Evolutionary conservation across 2,329 filamentous ascomycete genomes (phyloP).

Genomic region (Xylaria sp.): DNA sequence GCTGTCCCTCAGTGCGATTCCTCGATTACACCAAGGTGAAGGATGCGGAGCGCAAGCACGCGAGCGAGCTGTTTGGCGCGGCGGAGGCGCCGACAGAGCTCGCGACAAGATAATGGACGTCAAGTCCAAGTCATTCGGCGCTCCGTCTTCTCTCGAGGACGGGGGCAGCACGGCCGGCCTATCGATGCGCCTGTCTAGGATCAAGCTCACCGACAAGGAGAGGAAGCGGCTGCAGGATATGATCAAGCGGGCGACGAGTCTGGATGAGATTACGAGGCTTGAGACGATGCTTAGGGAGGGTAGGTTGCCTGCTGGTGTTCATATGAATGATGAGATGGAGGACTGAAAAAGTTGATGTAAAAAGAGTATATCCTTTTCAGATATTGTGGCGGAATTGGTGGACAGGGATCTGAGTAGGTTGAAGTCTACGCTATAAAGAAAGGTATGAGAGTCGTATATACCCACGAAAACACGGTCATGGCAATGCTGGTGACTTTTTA

Average conservation of each 20-base stretch:
- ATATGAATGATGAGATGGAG: conserved; percentile 64
- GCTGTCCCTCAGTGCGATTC: conserved; percentile 83
- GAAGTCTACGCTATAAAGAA: conserved; percentile 12
- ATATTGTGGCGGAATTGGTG: neutral
- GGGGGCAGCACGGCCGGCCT: conserved; percentile 53
- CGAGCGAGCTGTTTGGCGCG: conserved; percentile 83
- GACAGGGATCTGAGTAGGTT: neutral
- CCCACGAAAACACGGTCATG: conserved; percentile 34
- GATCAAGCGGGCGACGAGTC: conserved; percentile 85
- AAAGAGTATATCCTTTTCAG: neutral
- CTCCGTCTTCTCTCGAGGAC: conserved; percentile 48
- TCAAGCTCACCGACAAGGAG: conserved; percentile 88
- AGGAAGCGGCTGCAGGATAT: conserved; percentile 82
- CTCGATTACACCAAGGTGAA: conserved; percentile 93
- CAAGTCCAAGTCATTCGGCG: conserved; percentile 78
- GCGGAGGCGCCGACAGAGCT: conserved; percentile 77
- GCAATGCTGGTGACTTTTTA: conserved; percentile 9
- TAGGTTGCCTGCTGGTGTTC: conserved; percentile 74
- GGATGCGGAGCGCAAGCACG: conserved; percentile 78
- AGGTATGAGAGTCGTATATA: conserved; percentile 34
- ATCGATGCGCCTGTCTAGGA: conserved; percentile 71
- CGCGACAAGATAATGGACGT: conserved; percentile 84
- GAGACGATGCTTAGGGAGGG: conserved; percentile 95
- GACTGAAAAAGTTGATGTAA: conserved; percentile 50
- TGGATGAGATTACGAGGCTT: conserved; percentile 87